Base-by-base conservation (phyloP, 2,329 filamentous ascomycete species). In the Celoporthe dispersa region DNA sequence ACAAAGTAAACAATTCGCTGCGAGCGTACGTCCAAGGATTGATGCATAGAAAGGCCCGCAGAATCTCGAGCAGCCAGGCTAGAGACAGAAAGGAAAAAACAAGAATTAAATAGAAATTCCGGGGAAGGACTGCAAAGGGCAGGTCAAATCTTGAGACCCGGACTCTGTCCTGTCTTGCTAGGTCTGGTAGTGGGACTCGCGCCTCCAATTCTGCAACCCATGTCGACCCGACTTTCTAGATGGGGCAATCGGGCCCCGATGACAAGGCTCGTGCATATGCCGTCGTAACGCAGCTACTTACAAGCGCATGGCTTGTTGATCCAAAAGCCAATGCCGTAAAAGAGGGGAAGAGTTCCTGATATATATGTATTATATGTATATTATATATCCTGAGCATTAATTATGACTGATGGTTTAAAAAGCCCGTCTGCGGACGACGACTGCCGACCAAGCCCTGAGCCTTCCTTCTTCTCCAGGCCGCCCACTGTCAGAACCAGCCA, bases 181-280 rank as follows among this genome's bases (percentile, higher is more conserved):
- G 11, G 7, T 48, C 8, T 48, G 44, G 44, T 22, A 22, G 25
- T 22, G 33, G n/a, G 33, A 31, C 14, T 53, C 41, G 9, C 28
- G 33, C 44, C 3, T 33, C 63, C n/a, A n/a, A 39, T 51, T 31
- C 6, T 16, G 4, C 9, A 35, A 28, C 64, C 51, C 48, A 39
- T 16, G 53, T 44, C 64, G 55, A 53, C 53, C 59, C 53, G 55
- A 53, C 53, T 66, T 66, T 37, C 64, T 59, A 4, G 51, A 60
- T 22, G 35, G 51, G 44, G 64, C 3, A 59, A 35, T 33, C 64
- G 64, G 51, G 33, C 1, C n/a, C 37, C 64, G 64, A 66, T 39
- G 51, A 59, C 53, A 59, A 31, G 37, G 39, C 44, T 35, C 44
- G 7, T 33, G 44, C 63, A 51, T 28, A 35, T 33, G 53, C 53